Conservation (phyloP, 2,329 filamentous ascomycete genomes). For the Venturia effusa region DNA sequence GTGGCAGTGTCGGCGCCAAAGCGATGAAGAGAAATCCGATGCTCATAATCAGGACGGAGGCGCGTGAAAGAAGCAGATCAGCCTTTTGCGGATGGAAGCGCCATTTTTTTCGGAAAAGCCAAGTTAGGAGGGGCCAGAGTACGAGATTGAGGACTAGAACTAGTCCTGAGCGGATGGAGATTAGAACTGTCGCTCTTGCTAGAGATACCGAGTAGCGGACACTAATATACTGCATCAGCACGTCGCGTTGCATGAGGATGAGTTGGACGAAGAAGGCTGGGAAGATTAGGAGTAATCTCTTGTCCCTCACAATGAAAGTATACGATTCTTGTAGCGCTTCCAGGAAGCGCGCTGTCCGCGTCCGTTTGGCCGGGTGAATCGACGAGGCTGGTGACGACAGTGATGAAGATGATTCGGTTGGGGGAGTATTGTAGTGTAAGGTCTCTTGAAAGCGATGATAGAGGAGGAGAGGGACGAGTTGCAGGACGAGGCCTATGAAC, state of each 20-base stretch:
- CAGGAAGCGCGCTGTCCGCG: background rate
- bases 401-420: background rate
- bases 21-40: conserved; percentile 21
- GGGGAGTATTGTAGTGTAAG: conserved; percentile 15
- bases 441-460: conserved; percentile 23
- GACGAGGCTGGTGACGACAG: background rate
- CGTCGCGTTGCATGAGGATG: conserved; percentile 17
- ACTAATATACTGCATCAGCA: conserved; percentile 43
- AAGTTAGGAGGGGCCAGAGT: conserved; percentile 20
- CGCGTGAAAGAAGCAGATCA: conserved; percentile 23
- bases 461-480: conserved; percentile 14
- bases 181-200: conserved; percentile 21
- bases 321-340: conserved; percentile 15
- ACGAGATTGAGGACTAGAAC: conserved; percentile 20
- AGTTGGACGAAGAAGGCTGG: conserved; percentile 20
- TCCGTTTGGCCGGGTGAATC: background rate
- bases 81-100: conserved; percentile 17
- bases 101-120: conserved; percentile 15
- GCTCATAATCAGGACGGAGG: conserved; percentile 18
- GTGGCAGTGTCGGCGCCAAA: conserved; percentile 19
- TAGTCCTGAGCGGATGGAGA: conserved; percentile 20
- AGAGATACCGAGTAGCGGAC: conserved; percentile 40
- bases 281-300: conserved; percentile 20
- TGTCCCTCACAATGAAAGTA: conserved; percentile 21
- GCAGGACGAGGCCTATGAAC: conserved; percentile 17